Conservation (phyloP, 371 early-diverging fungal species). For the Funneliformis caledonium region DNA sequence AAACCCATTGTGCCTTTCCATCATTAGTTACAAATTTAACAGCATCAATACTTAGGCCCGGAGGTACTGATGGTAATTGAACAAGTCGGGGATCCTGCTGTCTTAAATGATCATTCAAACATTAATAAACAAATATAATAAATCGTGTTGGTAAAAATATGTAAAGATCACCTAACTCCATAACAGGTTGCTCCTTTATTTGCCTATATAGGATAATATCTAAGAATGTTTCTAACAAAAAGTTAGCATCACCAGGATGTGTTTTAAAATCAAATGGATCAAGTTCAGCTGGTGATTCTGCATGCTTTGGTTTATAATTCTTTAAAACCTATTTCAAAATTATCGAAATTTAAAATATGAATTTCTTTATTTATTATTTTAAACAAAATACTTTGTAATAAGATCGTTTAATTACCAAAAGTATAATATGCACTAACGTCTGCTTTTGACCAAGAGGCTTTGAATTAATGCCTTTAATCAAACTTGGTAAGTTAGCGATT, state of each 20-base stretch:
- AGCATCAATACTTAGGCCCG: slow-evolving; percentile 63
- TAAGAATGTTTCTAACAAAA: slow-evolving; percentile 62
- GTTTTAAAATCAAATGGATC: slow-evolving; percentile 63
- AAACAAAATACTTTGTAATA: neutral
- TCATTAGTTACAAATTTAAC: slow-evolving; percentile 66
- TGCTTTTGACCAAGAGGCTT: slow-evolving; percentile 63
- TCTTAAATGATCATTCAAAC: slow-evolving; percentile 40
- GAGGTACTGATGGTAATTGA: slow-evolving; percentile 45
- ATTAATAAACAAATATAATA: neutral
- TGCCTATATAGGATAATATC: slow-evolving; percentile 68
- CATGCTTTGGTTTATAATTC: slow-evolving; percentile 58
- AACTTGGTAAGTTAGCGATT: slow-evolving; percentile 54
- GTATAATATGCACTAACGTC: slow-evolving; percentile 64
- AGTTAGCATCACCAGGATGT: slow-evolving; percentile 58
- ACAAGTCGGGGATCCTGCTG: slow-evolving; percentile 28
- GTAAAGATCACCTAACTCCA: neutral
- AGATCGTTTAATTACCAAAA: slow-evolving; percentile 44
- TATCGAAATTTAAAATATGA: neutral
- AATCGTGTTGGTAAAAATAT: neutral
- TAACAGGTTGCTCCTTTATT: neutral
- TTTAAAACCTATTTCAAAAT: slow-evolving; percentile 52
- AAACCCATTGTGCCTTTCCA: slow-evolving; percentile 68
- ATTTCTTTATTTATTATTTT: neutral
- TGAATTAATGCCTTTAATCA: slow-evolving; percentile 61
- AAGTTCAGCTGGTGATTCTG: slow-evolving; percentile 43